A percentile compares a stretch with the other conserved stretches of the same genome.
phyloP scores from a whole-genome alignment of 139 green algal genomes.

The Pleodorina starrii region DNA sequence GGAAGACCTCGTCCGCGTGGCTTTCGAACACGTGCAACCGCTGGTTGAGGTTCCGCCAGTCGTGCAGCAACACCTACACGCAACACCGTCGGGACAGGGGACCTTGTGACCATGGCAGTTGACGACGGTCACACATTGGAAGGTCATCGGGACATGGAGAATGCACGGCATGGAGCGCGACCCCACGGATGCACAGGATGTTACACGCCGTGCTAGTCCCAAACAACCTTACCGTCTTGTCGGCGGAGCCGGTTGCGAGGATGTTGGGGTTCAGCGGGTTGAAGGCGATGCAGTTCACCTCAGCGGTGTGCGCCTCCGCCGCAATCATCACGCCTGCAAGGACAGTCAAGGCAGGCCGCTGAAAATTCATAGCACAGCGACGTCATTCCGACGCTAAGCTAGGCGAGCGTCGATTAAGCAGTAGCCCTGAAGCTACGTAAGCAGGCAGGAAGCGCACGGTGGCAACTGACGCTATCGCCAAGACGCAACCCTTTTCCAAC shows the following conservation, averaged over 20 bases:
- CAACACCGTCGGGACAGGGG: too few relatives aligned
- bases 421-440: too few relatives aligned
- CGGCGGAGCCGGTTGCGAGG: constrained; percentile 95
- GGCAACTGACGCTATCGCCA: too few relatives aligned
- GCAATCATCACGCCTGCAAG: constrained; percentile 65
- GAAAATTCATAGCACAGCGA: too few relatives aligned
- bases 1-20: constrained; percentile 98
- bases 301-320: constrained; percentile 89
- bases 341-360: too few relatives aligned
- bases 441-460: too few relatives aligned
- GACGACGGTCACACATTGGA: too few relatives aligned
- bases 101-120: background rate
- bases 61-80: constrained; percentile 91
- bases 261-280: constrained; percentile 98
- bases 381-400: too few relatives aligned
- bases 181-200: background rate
- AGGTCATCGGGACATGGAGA: too few relatives aligned
- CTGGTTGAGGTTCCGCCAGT: constrained; percentile 92
- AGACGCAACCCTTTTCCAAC: too few relatives aligned
- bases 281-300: constrained; percentile 99
- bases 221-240: constrained; percentile 88
- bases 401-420: too few relatives aligned
- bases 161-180: background rate
- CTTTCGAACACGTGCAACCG: constrained; percentile 94
- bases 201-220: too few relatives aligned